Evolutionary conservation across 2,329 filamentous ascomycete species (phyloP).

Genomic region (Tolypocladium cylindrosporum): DNA sequence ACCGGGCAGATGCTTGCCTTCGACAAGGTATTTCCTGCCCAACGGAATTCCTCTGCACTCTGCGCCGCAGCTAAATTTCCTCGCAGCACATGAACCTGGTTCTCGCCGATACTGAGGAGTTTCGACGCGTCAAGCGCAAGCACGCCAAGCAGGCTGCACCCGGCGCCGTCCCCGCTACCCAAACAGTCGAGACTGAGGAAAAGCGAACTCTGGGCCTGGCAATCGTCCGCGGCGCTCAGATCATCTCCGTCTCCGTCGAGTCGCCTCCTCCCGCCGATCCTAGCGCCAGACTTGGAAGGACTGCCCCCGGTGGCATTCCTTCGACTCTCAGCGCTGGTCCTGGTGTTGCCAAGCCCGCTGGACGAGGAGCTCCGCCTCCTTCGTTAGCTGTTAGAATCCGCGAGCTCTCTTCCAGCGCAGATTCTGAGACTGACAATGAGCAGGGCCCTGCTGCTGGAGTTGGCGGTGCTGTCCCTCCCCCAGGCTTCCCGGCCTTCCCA

Average conservation of each 20-base stretch:
- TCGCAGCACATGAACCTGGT: conserved; percentile 96
- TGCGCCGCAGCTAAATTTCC: conserved; percentile 5
- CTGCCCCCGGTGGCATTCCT: conserved; percentile 55
- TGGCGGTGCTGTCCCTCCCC: conserved; percentile 60
- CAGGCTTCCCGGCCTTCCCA: conserved; percentile 43
- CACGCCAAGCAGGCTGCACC: conserved; percentile 61
- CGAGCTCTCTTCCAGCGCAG: background rate
- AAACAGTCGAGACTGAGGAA: conserved; percentile 82
- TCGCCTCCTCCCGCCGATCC: conserved; percentile 92
- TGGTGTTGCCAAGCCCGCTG: conserved; percentile 83
- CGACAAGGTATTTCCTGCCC: conserved; percentile 61
- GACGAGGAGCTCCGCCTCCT: conserved; percentile 63
- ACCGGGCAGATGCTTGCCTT: conserved; percentile 97
- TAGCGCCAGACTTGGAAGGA: conserved; percentile 75
- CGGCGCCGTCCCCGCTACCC: conserved; percentile 43
- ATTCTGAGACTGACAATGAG: conserved; percentile 9
- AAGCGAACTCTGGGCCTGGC: conserved; percentile 94
- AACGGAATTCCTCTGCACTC: background rate
- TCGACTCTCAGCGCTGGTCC: conserved; percentile 72
- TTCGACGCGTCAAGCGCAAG: conserved; percentile 82
- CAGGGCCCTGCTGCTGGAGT: conserved; percentile 78
- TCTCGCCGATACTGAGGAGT: conserved; percentile 96
- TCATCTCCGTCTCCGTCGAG: conserved; percentile 91
- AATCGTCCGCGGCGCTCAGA: conserved; percentile 88
- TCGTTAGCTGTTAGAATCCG: conserved; percentile 59